These are phyloP conservation scores for Pharus latifolius DNA, from an alignment of 176 grass and related monocot genomes.

Conservation along the genomic window DNA sequence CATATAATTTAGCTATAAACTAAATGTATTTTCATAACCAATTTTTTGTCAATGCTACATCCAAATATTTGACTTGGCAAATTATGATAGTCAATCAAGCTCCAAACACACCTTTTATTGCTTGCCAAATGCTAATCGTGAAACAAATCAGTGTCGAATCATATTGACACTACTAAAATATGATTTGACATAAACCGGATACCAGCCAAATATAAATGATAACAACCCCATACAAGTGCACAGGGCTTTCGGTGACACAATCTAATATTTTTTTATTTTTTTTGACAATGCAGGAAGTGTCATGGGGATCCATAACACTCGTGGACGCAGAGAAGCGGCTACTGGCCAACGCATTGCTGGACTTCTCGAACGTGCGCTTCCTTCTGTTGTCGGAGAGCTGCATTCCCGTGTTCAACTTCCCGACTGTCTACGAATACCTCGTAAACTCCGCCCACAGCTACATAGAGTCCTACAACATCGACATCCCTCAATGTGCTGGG, in stretches of 20 bases:
- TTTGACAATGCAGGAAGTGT: constrained; percentile 25
- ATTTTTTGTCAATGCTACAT: no score
- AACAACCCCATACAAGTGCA: no score
- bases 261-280: background rate
- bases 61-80: no score
- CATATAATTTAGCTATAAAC: no score
- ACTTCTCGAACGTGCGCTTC: constrained; percentile 51
- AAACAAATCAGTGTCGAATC: no score
- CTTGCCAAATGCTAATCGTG: no score
- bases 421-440: constrained; percentile 51
- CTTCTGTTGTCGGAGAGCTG: constrained; percentile 47
- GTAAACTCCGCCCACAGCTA: constrained; percentile 38
- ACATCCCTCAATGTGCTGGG: constrained; percentile 44
- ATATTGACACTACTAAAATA: no score
- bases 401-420: constrained; percentile 56
- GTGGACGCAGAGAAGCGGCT: constrained; percentile 69
- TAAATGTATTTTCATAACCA: no score
- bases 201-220: no score
- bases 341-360: constrained; percentile 54
- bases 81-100: no score
- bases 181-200: no score
- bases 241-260: background rate
- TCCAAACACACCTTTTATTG: no score
- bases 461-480: constrained; percentile 48
- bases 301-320: constrained; percentile 51